Percentiles rank a stretch among this genome's conserved stretches.
These are phyloP conservation scores for Beauveria sp. DNA, from an alignment of 2,329 filamentous ascomycete genomes.

Conservation along the genomic window DNA sequence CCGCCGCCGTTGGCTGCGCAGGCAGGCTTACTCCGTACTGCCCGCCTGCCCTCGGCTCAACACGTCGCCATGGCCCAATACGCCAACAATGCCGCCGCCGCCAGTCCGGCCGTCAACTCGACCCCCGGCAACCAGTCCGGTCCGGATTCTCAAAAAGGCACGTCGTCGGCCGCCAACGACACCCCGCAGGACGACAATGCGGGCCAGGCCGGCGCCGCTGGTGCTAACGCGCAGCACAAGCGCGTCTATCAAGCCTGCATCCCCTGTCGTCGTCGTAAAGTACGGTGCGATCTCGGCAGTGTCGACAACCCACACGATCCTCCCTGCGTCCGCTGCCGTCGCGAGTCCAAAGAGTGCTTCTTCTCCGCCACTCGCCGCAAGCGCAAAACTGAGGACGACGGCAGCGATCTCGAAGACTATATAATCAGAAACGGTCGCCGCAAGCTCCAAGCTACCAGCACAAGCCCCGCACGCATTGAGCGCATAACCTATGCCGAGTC, in stretches of 20 bases:
- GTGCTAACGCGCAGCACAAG: constrained; percentile 40
- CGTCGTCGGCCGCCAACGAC: background rate
- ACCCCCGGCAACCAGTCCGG: constrained; percentile 4
- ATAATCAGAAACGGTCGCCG: constrained; percentile 68
- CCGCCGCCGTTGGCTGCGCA: background rate
- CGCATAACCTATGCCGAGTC: constrained; percentile 41
- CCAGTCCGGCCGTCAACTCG: background rate
- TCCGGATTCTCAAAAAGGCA: constrained; percentile 1
- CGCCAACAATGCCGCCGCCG: background rate
- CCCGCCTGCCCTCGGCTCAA: background rate
- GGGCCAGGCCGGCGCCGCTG: constrained; percentile 13
- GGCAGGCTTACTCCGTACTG: background rate
- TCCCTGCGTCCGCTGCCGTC: constrained; percentile 85
- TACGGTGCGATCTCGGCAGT: constrained; percentile 57
- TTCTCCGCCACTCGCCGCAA: constrained; percentile 93
- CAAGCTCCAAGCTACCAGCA: constrained; percentile 44
- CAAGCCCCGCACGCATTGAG: constrained; percentile 35
- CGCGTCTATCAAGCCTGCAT: constrained; percentile 59
- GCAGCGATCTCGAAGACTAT: constrained; percentile 54
- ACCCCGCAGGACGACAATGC: constrained; percentile 13
- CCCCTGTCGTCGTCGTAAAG: constrained; percentile 53
- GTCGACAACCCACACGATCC: constrained; percentile 93
- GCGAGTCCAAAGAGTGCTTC: constrained; percentile 94
- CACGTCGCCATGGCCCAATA: constrained; percentile 11
- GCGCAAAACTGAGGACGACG: constrained; percentile 62